These are phyloP conservation scores for Amylocarpus encephaloides DNA, from an alignment of 2,329 filamentous ascomycete genomes.

Conservation along the genomic window DNA sequence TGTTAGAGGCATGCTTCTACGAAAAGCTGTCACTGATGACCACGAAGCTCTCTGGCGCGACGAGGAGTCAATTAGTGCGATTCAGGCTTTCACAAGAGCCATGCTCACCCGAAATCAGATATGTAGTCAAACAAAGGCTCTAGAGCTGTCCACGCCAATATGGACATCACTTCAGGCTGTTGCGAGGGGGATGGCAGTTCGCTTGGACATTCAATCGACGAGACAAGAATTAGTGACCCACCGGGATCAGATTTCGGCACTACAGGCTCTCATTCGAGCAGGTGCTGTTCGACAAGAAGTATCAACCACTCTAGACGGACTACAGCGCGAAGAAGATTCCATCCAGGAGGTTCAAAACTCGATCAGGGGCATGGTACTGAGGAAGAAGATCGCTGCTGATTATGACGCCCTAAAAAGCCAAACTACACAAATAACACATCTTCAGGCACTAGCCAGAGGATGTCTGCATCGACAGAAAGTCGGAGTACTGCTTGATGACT, in stretches of 20 bases:
- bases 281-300: constrained; percentile 48
- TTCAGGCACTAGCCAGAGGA: constrained; percentile 66
- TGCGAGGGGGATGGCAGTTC: constrained; percentile 40
- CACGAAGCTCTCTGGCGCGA: constrained; percentile 46
- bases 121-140: constrained; percentile 42
- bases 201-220: constrained; percentile 39
- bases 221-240: constrained; percentile 48
- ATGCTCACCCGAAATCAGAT: constrained; percentile 52
- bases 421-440: constrained; percentile 46
- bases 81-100: constrained; percentile 64
- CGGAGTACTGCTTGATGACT: constrained; percentile 57
- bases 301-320: constrained; percentile 40
- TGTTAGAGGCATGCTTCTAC: constrained; percentile 55
- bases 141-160: constrained; percentile 43
- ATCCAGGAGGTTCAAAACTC: constrained; percentile 50
- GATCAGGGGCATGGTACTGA: constrained; percentile 55
- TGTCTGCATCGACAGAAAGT: constrained; percentile 56
- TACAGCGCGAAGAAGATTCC: constrained; percentile 41
- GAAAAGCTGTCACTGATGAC: constrained; percentile 48
- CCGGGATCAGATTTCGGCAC: constrained; percentile 28
- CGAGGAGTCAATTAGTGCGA: constrained; percentile 42
- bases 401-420: constrained; percentile 52
- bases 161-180: constrained; percentile 44
- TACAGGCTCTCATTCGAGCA: constrained; percentile 41
- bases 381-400: constrained; percentile 43